These are phyloP conservation scores for Termitomyces heimii DNA, from an alignment of 768 basidiomycete genomes.

Conservation along the genomic window DNA sequence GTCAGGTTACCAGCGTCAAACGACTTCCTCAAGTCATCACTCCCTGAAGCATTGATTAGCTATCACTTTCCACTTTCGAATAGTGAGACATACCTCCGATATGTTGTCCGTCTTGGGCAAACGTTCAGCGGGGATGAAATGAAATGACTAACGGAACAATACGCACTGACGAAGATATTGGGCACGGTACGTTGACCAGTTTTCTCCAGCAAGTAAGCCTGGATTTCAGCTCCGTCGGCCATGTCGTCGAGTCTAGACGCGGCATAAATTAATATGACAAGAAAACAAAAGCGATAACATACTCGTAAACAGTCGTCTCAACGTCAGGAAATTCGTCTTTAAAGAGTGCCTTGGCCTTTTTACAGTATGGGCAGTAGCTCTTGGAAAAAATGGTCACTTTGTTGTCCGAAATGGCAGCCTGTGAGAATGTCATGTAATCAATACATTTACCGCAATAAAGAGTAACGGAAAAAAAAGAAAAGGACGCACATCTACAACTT, in stretches of 20 bases:
- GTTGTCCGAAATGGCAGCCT: slow-evolving; percentile 44
- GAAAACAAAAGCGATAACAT: slow-evolving; percentile 10
- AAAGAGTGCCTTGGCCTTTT: slow-evolving; percentile 42
- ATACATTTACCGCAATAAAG: neutral
- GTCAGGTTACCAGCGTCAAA: slow-evolving; percentile 24
- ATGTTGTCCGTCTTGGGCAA: slow-evolving; percentile 38
- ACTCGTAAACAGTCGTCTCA: slow-evolving; percentile 41
- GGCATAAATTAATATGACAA: neutral
- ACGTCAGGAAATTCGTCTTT: slow-evolving; percentile 29
- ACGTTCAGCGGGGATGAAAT: neutral
- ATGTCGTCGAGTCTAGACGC: slow-evolving; percentile 47
- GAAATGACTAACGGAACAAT: neutral
- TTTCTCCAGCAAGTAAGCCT: slow-evolving; percentile 56
- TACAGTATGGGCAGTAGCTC: slow-evolving; percentile 49
- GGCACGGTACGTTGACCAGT: slow-evolving; percentile 72
- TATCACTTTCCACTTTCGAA: neutral
- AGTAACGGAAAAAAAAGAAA: neutral
- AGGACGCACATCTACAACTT: slow-evolving; percentile 36
- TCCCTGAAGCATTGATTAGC: slow-evolving; percentile 23
- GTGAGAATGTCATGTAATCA: slow-evolving; percentile 1
- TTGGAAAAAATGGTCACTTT: slow-evolving; percentile 60
- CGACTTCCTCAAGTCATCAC: slow-evolving; percentile 28
- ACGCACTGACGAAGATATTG: slow-evolving; percentile 70
- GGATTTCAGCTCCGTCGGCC: slow-evolving; percentile 57
- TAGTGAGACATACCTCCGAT: slow-evolving; percentile 40